These are phyloP conservation scores for Bondarzewia mesenterica DNA, from an alignment of 1,284 basidiomycete species.

Conservation along the genomic window DNA sequence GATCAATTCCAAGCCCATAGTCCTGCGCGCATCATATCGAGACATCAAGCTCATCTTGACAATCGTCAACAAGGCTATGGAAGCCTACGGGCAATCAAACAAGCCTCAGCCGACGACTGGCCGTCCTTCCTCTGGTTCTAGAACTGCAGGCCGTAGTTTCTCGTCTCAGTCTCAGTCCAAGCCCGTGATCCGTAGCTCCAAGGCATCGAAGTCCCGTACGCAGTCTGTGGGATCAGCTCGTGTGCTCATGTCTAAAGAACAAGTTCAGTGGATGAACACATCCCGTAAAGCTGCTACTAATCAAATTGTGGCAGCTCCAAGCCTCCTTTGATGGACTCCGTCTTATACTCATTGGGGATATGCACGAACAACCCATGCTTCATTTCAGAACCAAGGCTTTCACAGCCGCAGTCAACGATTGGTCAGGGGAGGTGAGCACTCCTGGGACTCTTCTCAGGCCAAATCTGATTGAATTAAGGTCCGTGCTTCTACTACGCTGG, in stretches of 20 bases:
- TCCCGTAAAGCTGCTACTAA: neutral
- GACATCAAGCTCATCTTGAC: constrained; percentile 89
- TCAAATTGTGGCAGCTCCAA: constrained; percentile 49
- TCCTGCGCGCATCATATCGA: constrained; percentile 88
- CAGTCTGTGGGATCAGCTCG: constrained; percentile 44
- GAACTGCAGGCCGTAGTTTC: neutral
- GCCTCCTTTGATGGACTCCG: constrained; percentile 87
- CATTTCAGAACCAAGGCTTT: constrained; percentile 87
- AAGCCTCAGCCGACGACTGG: neutral
- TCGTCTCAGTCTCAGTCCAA: neutral
- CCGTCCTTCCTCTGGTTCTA: neutral
- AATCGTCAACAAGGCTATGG: constrained; percentile 85
- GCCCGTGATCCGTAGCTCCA: neutral
- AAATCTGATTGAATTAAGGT: constrained; percentile 38
- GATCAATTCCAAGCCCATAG: constrained; percentile 73
- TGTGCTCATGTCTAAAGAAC: constrained; percentile 73
- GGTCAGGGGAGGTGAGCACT: constrained; percentile 78
- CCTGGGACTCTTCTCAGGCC: neutral
- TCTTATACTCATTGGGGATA: constrained; percentile 89
- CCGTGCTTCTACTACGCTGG: constrained; percentile 74
- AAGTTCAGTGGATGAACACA: constrained; percentile 39
- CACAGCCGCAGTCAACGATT: constrained; percentile 80
- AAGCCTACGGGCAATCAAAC: constrained; percentile 38
- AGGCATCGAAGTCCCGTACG: neutral
- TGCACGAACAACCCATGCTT: constrained; percentile 92